phyloP scores from a whole-genome alignment of 208 protist species.

The Trypanosoma congolense region DNA sequence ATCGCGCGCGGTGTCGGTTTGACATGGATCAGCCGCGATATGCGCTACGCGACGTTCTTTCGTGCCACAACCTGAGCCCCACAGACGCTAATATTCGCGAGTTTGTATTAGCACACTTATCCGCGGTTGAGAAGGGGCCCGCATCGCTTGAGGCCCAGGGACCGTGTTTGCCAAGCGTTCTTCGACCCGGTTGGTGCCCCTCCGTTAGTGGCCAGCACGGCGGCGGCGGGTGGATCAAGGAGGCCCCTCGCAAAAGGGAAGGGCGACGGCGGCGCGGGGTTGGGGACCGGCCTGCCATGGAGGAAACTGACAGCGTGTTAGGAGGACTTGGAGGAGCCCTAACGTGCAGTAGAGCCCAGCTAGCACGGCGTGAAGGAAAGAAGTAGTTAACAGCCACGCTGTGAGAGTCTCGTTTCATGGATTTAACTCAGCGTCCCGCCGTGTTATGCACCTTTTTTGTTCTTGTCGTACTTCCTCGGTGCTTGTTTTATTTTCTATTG shows the following conservation, averaged over 20 bases:
- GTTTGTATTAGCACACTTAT: conserved; percentile 77
- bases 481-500: too few relatives aligned
- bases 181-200: conserved; percentile 1
- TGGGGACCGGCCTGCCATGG: not conserved
- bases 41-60: conserved; percentile 81
- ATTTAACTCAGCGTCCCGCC: too few relatives aligned
- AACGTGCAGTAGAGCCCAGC: conserved; percentile 3
- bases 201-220: not conserved
- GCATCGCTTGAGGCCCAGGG: conserved; percentile 1
- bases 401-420: too few relatives aligned
- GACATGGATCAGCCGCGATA: conserved; percentile 71
- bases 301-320: not conserved
- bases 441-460: not conserved
- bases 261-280: not conserved
- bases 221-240: not conserved
- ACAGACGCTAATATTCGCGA: conserved; percentile 53
- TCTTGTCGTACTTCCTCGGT: conserved; percentile 12
- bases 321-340: conserved; percentile 1
- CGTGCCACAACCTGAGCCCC: conserved; percentile 67
- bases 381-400: too few relatives aligned
- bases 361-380: not conserved
- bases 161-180: conserved; percentile 10
- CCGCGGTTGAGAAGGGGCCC: conserved; percentile 12
- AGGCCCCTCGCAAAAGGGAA: not conserved
- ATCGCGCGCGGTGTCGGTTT: conserved; percentile 77